phyloP scores from a whole-genome alignment of 208 protist genomes.

The Phytomonas serpens region DNA sequence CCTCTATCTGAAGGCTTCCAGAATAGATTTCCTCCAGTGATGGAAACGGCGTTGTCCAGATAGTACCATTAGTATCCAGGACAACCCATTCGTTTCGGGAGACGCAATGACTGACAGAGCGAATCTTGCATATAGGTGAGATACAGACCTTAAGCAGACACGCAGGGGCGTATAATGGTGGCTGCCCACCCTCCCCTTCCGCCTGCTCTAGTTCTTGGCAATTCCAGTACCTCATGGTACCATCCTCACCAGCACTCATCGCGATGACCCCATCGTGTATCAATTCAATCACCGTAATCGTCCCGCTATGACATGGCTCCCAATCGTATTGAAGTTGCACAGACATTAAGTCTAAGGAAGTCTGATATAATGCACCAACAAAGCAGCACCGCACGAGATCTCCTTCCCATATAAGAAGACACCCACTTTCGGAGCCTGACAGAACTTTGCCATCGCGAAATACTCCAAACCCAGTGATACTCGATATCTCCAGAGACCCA shows the following conservation, averaged over 20 bases:
- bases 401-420: slow-evolving; percentile 96
- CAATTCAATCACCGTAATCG: slow-evolving; percentile 84
- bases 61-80: slow-evolving; percentile 68
- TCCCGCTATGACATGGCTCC: slow-evolving; percentile 74
- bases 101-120: slow-evolving; percentile 43
- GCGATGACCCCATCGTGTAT: slow-evolving; percentile 63
- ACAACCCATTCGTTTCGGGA: slow-evolving; percentile 63
- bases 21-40: slow-evolving; percentile 14
- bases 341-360: slow-evolving; percentile 1
- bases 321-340: slow-evolving; percentile 6
- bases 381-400: slow-evolving; percentile 94
- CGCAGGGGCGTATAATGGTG: slow-evolving; percentile 53
- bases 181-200: slow-evolving; percentile 70
- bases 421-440: slow-evolving; percentile 91
- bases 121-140: slow-evolving; percentile 33
- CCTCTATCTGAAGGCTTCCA: background rate
- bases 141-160: slow-evolving; percentile 79
- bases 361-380: slow-evolving; percentile 18
- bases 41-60: slow-evolving; percentile 29
- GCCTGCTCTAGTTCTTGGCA: slow-evolving; percentile 87
- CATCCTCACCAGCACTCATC: slow-evolving; percentile 94
- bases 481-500: slow-evolving; percentile 94
- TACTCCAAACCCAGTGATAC: slow-evolving; percentile 91
- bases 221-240: slow-evolving; percentile 94
- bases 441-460: slow-evolving; percentile 94